Evolutionary conservation across 176 grass and related monocot genomes (phyloP).

Genomic region (Aegilops tauschii): DNA sequence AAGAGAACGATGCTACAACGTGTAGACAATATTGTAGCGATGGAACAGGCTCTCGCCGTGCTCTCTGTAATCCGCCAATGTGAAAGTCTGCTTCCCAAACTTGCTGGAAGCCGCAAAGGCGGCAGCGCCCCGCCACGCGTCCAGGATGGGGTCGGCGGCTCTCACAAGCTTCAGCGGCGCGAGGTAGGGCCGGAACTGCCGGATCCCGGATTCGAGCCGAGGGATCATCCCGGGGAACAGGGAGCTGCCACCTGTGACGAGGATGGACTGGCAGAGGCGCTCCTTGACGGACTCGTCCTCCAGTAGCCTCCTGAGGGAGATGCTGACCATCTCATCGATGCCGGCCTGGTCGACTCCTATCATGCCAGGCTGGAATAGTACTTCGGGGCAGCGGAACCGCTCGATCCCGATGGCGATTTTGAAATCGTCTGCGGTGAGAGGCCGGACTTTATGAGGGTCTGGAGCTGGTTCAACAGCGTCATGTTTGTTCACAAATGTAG

Average conservation of each 20-base stretch:
- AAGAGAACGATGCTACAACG: slow-evolving; percentile 16
- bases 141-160: slow-evolving; percentile 63
- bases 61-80: slow-evolving; percentile 78
- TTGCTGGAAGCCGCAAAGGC: slow-evolving; percentile 52
- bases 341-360: slow-evolving; percentile 82
- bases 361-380: slow-evolving; percentile 86
- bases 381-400: slow-evolving; percentile 77
- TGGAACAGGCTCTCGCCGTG: slow-evolving; percentile 75
- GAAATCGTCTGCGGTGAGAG: slow-evolving; percentile 75
- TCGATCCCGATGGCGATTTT: slow-evolving; percentile 66
- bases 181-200: slow-evolving; percentile 67
- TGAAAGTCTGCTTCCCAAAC: slow-evolving; percentile 71
- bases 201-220: slow-evolving; percentile 73
- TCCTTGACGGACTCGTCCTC: slow-evolving; percentile 60
- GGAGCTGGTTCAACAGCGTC: slow-evolving; percentile 43
- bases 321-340: slow-evolving; percentile 75
- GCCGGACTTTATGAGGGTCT: slow-evolving; percentile 46
- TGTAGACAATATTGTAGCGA: slow-evolving; percentile 70
- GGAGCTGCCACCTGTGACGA: slow-evolving; percentile 77
- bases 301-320: slow-evolving; percentile 67
- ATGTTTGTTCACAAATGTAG: slow-evolving; percentile 65
- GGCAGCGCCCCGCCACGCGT: slow-evolving; percentile 86
- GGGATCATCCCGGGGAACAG: slow-evolving; percentile 79
- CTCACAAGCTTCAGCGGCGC: slow-evolving; percentile 63
- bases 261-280: slow-evolving; percentile 71